Evolutionary conservation across 306 rosid species (phyloP), one percentile per base, ranked within the genome.

Genomic region (Lathyrus oleraceus): DNA sequence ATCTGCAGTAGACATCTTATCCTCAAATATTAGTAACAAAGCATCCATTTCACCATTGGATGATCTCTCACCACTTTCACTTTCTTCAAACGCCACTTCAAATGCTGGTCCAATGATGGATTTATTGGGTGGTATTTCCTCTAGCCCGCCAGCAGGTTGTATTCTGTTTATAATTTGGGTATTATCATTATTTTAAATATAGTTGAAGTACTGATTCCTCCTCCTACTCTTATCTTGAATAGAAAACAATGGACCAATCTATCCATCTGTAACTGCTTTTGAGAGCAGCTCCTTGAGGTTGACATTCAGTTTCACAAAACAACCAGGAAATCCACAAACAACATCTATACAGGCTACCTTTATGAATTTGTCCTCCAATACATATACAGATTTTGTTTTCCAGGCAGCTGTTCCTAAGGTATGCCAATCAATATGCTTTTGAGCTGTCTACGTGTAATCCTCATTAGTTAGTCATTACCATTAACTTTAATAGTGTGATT

Each of bases 401-500:
- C 99, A 91, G 86, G 97, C 99, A 15, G 99, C 99, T 35, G 97
- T 94, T 81, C 99, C 99, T 3, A 95, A 95, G 99, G 99, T 91
- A 87, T 30, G 69, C 65, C 49, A 36, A 71, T 52, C 68, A 59
- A 38, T 12, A 16, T 67, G 65, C 47, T 66, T 32, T 27, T 81
- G 35, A 59, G 63, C 58, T 64, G 74, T 60, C 20, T 74, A 28
- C 49, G 30, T 60, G 8, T 28, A 14, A 30, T 69, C 45, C 44
- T 67, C 60, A 45, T 57, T 27, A 45, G 44, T 57, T 27, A 45
- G 44, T 67, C 60, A 45, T 48, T 27, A 45, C 54, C 65, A 19
- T 72, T 15, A 35, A 10, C 61, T 60, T 53, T 40, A 54, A 15
- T 32, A 3, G 11, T n/a, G n/a, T n/a, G n/a, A n/a, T n/a, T n/a